Base-by-base conservation (phyloP, 495 filamentous ascomycete genomes). In the Penicillium desertorum region DNA sequence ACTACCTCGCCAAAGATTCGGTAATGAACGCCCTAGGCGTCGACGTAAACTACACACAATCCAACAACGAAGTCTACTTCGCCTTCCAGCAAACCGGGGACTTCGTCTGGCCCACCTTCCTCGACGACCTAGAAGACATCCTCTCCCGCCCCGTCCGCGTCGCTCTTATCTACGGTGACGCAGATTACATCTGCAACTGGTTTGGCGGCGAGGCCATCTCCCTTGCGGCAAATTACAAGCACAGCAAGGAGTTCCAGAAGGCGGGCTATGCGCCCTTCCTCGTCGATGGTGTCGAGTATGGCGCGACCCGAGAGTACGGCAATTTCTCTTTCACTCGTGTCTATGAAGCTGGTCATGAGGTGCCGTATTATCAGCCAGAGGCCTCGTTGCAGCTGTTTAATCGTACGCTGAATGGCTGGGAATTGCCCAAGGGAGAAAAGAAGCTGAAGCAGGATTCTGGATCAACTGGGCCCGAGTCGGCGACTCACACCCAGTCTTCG, bases 121-220 rank as follows among this genome's bases (percentile, higher is more conserved):
- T 83, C 20, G 76, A 77, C 19, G 76, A 81, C 53, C 65, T 87
- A n/a, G 74, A 75, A 42, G 75, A 80, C 27, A 64, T 86, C 25
- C 71, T 87, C 17, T 57, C 72, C 3, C 71, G 71, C 32, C 79
- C 79, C 5, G 79, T 91, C 50, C 81, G 84, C 44, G 82, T 92
- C 17, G 80, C 83, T 14, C 75, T 91, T 10, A 79, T 89, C 59
- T 89, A 89, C 63, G 88, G 84, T 34, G 81, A 82, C 67, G 71
- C 76, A 34, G 82, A 86, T 50, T 86, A 82, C 54, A 74, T 76
- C 27, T 83, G 82, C 62, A 84, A 81, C 63, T 76, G 74, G 74
- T 70, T 77, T 51, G 75, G 75, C 5, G 75, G 73, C 19, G 59
- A 78, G 54, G 70, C 71, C 9, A 51, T 78, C 58, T 74, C 70